phyloP scores from a whole-genome alignment of 179 eudicot genomes.

The Camellia oleifera region DNA sequence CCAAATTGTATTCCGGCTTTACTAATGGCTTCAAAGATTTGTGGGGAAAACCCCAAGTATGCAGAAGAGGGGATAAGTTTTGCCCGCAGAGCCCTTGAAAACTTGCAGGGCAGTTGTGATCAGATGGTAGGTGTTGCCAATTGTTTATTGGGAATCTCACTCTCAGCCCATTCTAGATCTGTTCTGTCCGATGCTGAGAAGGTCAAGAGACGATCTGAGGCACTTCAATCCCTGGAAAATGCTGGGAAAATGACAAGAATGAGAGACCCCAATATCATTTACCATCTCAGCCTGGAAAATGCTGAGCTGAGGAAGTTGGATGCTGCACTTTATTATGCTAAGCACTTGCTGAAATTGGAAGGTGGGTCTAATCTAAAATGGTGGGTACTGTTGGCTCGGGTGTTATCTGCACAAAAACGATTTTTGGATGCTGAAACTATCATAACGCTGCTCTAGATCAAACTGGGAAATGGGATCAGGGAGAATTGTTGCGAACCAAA shows the following conservation, averaged over 20 bases:
- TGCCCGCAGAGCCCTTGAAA: constrained; percentile 58
- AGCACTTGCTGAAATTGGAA: constrained; percentile 56
- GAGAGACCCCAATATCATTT: constrained; percentile 42
- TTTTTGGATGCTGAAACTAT: constrained; percentile 62
- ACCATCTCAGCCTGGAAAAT: constrained; percentile 65
- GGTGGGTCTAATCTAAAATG: constrained; percentile 59
- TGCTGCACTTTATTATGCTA: constrained; percentile 65
- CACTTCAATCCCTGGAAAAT: constrained; percentile 54
- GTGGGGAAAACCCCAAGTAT: constrained; percentile 42
- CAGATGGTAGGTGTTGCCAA: constrained; percentile 49
- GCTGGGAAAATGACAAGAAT: constrained; percentile 54
- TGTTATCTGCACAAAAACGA: constrained; percentile 75
- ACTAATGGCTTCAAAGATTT: constrained; percentile 67
- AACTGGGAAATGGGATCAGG: constrained; percentile 78
- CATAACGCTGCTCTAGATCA: constrained; percentile 79
- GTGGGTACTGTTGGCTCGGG: constrained; percentile 73
- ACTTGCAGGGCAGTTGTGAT: constrained; percentile 51
- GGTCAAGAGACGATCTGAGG: constrained; percentile 52
- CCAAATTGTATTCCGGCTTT: constrained; percentile 51
- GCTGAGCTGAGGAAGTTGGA: constrained; percentile 91
- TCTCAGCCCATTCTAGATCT: constrained; percentile 49
- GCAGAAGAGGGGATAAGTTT: constrained; percentile 66
- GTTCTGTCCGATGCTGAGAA: constrained; percentile 55
- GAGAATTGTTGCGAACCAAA: constrained; percentile 69
- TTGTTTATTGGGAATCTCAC: constrained; percentile 56